phyloP scores from a whole-genome alignment of 805 yeast species.

The Myxozyma mucilagina region DNA sequence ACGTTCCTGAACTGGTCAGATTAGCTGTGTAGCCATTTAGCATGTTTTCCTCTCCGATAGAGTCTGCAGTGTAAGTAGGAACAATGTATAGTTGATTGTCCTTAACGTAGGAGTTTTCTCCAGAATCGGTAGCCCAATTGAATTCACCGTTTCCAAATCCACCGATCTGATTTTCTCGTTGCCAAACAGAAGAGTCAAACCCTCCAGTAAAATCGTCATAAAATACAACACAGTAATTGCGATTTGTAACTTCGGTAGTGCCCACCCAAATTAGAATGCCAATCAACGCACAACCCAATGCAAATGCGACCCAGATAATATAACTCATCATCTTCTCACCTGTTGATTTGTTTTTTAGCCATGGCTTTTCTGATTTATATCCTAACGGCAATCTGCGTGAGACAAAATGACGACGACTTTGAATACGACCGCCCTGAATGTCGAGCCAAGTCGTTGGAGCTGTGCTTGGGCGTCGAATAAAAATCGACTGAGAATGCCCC shows the following conservation, averaged over 20 bases:
- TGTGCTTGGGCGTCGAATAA: background rate
- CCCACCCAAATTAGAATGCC: slow-evolving; percentile 27
- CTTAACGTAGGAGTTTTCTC: slow-evolving; percentile 19
- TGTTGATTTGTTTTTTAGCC: slow-evolving; percentile 14
- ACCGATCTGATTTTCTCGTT: slow-evolving; percentile 21
- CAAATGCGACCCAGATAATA: slow-evolving; percentile 5
- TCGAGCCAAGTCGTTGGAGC: background rate
- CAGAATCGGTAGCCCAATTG: slow-evolving; percentile 20
- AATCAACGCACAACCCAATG: slow-evolving; percentile 12
- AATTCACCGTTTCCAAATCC: slow-evolving; percentile 29
- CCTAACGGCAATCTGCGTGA: slow-evolving; percentile 27
- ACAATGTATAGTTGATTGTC: slow-evolving; percentile 21
- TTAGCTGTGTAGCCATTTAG: slow-evolving; percentile 29
- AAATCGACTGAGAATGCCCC: background rate
- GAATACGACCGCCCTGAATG: slow-evolving; percentile 1
- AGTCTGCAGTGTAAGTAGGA: slow-evolving; percentile 26
- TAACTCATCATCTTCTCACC: slow-evolving; percentile 11
- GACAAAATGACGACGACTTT: slow-evolving; percentile 11
- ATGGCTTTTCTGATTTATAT: slow-evolving; percentile 23
- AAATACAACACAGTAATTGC: slow-evolving; percentile 20
- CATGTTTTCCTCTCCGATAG: slow-evolving; percentile 16
- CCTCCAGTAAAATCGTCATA: slow-evolving; percentile 11
- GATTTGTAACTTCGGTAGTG: slow-evolving; percentile 13
- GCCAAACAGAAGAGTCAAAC: slow-evolving; percentile 8
- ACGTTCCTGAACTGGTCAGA: slow-evolving; percentile 20